phyloP scores from a whole-genome alignment of 2,329 filamentous ascomycete genomes.

The Albophoma yamanashiensis region DNA sequence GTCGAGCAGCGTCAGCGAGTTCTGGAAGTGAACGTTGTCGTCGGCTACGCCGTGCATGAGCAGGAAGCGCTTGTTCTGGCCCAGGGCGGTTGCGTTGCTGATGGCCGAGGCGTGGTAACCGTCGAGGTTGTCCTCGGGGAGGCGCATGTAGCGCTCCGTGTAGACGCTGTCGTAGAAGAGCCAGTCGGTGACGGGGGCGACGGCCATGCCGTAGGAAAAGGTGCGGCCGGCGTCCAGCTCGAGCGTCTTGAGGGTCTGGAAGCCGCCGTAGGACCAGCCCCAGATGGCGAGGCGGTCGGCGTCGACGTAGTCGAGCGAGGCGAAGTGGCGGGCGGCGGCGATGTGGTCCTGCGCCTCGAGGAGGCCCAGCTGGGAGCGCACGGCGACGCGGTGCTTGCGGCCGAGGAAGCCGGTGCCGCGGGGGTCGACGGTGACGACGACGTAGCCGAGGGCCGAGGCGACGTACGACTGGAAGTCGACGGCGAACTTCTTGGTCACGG shows the following conservation, averaged over 20 bases:
- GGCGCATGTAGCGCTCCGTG: conserved; percentile 96
- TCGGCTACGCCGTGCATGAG: conserved; percentile 95
- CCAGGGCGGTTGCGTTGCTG: conserved; percentile 61
- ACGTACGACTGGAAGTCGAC: conserved; percentile 90
- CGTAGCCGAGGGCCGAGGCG: conserved; percentile 75
- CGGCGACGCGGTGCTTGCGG: conserved; percentile 68
- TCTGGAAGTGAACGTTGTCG: conserved; percentile 97
- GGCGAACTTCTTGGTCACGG: conserved; percentile 66
- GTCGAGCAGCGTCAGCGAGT: conserved; percentile 79
- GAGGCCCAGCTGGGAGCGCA: conserved; percentile 74
- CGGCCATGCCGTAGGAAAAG: conserved; percentile 95
- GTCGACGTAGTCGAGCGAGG: conserved; percentile 73
- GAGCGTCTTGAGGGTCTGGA: conserved; percentile 88
- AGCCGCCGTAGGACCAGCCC: conserved; percentile 98
- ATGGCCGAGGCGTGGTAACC: conserved; percentile 74
- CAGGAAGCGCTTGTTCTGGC: conserved; percentile 73
- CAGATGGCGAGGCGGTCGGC: conserved; percentile 77
- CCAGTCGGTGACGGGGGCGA: conserved; percentile 98
- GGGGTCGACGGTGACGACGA: conserved; percentile 90
- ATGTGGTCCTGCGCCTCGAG: conserved; percentile 89
- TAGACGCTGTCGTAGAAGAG: conserved; percentile 90
- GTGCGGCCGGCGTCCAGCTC: conserved; percentile 83
- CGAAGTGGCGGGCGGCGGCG: conserved; percentile 76
- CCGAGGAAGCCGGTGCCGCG: conserved; percentile 88
- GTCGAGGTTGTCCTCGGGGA: conserved; percentile 65